Evolutionary conservation across 2,329 filamentous ascomycete species (phyloP).

Genomic region (Alternaria angustiovoidea): DNA sequence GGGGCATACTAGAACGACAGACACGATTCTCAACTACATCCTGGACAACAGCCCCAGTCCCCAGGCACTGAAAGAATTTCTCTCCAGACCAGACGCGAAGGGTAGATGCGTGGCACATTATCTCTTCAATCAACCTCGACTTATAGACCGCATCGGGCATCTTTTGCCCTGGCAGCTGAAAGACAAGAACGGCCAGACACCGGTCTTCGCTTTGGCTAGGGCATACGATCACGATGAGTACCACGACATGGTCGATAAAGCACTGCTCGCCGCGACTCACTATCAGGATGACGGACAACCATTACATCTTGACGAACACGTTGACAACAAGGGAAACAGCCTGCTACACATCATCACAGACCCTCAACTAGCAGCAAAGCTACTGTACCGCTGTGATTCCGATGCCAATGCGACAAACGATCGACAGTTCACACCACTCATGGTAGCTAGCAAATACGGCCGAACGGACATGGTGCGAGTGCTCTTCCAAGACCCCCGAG

Average conservation of each 20-base stretch:
- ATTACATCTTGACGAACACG: conserved; percentile 91
- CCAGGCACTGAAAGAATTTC: conserved; percentile 69
- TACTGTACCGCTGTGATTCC: conserved; percentile 87
- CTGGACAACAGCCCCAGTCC: conserved; percentile 63
- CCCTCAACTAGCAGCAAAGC: conserved; percentile 74
- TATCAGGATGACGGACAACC: conserved; percentile 79
- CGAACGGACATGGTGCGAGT: conserved; percentile 90
- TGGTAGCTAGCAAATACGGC: conserved; percentile 99
- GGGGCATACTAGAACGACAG: conserved; percentile 76
- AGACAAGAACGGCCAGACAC: conserved; percentile 98
- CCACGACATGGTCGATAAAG: conserved; percentile 83
- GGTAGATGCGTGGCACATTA: conserved; percentile 95
- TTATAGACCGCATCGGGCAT: conserved; percentile 79
- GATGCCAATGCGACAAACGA: conserved; percentile 96
- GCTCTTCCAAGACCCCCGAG: conserved; percentile 85
- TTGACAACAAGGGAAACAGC: conserved; percentile 92
- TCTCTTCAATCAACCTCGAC: conserved; percentile 84
- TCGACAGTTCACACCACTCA: conserved; percentile 91
- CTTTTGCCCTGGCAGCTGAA: conserved; percentile 87
- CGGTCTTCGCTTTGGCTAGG: conserved; percentile 86
- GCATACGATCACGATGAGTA: conserved; percentile 95
- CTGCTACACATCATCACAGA: conserved; percentile 96
- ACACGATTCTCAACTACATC: conserved; percentile 77
- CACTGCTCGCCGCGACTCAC: conserved; percentile 74
- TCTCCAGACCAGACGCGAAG: conserved; percentile 79